phyloP scores from a whole-genome alignment of 2,329 filamentous ascomycete genomes.

The Pseudogymnoascus sp. region DNA sequence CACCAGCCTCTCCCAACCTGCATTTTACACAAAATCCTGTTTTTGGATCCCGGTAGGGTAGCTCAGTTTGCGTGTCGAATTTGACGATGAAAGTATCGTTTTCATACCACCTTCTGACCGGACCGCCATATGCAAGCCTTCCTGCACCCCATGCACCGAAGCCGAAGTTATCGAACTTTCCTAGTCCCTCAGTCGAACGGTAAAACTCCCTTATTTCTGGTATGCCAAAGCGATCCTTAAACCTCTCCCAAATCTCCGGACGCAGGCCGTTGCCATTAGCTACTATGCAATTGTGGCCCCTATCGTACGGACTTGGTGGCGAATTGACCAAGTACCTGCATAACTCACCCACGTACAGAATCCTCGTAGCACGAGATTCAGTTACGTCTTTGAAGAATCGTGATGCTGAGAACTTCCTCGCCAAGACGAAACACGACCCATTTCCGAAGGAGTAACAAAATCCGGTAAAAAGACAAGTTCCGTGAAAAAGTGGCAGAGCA shows the following conservation, averaged over 20 bases:
- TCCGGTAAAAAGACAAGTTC: conserved; percentile 38
- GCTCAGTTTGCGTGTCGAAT: conserved; percentile 31
- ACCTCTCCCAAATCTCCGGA: conserved; percentile 39
- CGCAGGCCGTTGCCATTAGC: conserved; percentile 40
- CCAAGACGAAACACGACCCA: conserved; percentile 34
- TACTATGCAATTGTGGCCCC: conserved; percentile 34
- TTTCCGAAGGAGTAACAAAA: conserved; percentile 34
- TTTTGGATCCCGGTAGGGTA: conserved; percentile 33
- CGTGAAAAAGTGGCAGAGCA: conserved; percentile 40
- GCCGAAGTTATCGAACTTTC: conserved; percentile 37
- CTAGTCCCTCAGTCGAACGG: conserved; percentile 37
- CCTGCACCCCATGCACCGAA: conserved; percentile 33
- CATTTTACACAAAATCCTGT: conserved; percentile 36
- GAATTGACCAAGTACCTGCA: conserved; percentile 39
- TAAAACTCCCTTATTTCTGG: conserved; percentile 40
- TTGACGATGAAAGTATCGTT: conserved; percentile 35
- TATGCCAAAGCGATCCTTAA: conserved; percentile 34
- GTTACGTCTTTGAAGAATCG: conserved; percentile 37
- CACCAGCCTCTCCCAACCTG: conserved; percentile 33
- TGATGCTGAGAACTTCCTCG: conserved; percentile 37
- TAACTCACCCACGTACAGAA: conserved; percentile 40
- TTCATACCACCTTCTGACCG: conserved; percentile 32
- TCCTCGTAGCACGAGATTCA: conserved; percentile 33
- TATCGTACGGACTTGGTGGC: conserved; percentile 36
- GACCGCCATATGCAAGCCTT: conserved; percentile 35